These are phyloP conservation scores for Lepidium didymum DNA, from an alignment of 345 rosid genomes.

Conservation along the genomic window DNA sequence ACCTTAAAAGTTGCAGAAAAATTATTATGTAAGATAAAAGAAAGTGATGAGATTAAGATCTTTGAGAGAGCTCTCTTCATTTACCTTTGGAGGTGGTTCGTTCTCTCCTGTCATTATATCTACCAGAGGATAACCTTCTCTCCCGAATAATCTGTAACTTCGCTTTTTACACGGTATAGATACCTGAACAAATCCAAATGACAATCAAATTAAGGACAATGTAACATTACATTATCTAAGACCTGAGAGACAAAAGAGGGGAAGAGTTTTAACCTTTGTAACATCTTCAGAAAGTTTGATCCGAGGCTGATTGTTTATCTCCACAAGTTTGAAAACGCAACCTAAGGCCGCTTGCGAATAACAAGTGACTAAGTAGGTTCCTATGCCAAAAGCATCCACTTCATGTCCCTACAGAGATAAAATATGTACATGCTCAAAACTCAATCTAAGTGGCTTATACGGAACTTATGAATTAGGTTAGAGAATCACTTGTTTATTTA, in stretches of 20 bases:
- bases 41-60: background rate
- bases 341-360: slow-evolving; percentile 94
- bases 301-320: slow-evolving; percentile 88
- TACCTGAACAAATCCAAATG: slow-evolving; percentile 40
- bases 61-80: background rate
- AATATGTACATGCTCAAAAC: background rate
- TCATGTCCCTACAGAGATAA: slow-evolving; percentile 67
- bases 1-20: slow-evolving; percentile 34
- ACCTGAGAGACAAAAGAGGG: background rate
- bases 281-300: slow-evolving; percentile 99
- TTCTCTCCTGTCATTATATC: slow-evolving; percentile 94
- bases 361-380: slow-evolving; percentile 90
- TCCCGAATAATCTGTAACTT: slow-evolving; percentile 72
- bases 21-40: background rate
- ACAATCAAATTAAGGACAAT: background rate
- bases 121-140: slow-evolving; percentile 78
- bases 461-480: background rate
- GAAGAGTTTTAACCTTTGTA: slow-evolving; percentile 56
- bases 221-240: background rate
- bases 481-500: slow-evolving; percentile 75
- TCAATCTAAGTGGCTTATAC: background rate
- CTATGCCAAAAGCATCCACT: slow-evolving; percentile 87
- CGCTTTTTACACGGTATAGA: slow-evolving; percentile 93
- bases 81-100: slow-evolving; percentile 82
- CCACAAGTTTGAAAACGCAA: slow-evolving; percentile 97